These are phyloP conservation scores for Prunella vulgaris DNA, from an alignment of 257 asterid species.

Conservation along the genomic window DNA sequence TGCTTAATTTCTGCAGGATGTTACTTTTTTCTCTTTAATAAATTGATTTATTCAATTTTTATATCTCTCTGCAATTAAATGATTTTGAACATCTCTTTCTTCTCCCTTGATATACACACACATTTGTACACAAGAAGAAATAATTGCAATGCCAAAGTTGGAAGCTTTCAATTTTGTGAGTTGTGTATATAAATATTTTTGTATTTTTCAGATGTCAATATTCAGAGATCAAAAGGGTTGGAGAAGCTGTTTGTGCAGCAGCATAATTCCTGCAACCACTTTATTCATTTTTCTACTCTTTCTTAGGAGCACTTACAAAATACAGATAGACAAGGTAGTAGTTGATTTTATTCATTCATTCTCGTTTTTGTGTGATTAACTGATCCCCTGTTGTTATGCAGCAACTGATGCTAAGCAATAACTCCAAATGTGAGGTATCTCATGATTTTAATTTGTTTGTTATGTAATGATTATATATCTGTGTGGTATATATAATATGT, in stretches of 20 bases:
- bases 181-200: neutral
- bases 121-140: too few species aligned
- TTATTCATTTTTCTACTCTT: conserved; percentile 33
- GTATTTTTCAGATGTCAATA: conserved; percentile 31
- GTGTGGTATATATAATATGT: conserved; percentile 26
- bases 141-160: neutral
- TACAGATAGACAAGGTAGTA: conserved; percentile 27
- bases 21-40: too few species aligned
- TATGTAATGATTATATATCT: too few species aligned
- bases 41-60: too few species aligned
- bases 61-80: too few species aligned
- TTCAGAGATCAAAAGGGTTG: conserved; percentile 34
- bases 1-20: too few species aligned
- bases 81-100: too few species aligned
- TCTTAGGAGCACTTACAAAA: conserved; percentile 25
- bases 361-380: neutral
- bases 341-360: too few species aligned
- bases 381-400: conserved; percentile 34
- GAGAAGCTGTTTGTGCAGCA: conserved; percentile 34
- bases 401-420: conserved; percentile 24
- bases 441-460: too few species aligned
- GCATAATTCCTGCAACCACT: conserved; percentile 36
- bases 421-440: conserved; percentile 56
- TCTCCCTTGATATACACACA: too few species aligned
- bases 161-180: neutral